phyloP scores from a whole-genome alignment of 2,329 filamentous ascomycete species.

The Colletotrichum musicola region DNA sequence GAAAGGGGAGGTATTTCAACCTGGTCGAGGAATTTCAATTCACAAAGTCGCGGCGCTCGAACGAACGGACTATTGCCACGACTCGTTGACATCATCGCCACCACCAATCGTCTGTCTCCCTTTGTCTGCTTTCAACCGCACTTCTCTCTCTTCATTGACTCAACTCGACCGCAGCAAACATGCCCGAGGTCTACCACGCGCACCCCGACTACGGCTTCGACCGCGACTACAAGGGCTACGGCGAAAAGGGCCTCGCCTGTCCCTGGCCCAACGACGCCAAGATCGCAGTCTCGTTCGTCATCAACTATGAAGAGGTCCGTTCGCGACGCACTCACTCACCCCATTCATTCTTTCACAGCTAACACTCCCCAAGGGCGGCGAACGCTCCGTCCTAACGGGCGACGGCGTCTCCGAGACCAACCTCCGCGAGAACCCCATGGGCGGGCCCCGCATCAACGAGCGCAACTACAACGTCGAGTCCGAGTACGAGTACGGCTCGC shows the following conservation, averaged over 20 bases:
- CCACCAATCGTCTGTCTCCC: neutral
- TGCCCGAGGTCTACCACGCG: slow-evolving; percentile 46
- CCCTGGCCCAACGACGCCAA: slow-evolving; percentile 56
- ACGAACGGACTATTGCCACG: no score
- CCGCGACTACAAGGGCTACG: slow-evolving; percentile 55
- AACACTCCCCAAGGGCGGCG: slow-evolving; percentile 44
- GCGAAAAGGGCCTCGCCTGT: slow-evolving; percentile 51
- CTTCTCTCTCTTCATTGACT: neutral
- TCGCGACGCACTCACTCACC: neutral
- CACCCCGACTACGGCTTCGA: slow-evolving; percentile 47
- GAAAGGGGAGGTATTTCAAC: slow-evolving; percentile 3
- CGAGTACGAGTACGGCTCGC: slow-evolving; percentile 65
- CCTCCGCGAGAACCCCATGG: slow-evolving; percentile 54
- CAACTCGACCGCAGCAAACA: slow-evolving; percentile 7
- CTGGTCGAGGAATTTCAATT: neutral
- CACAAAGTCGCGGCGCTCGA: neutral
- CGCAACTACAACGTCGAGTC: slow-evolving; percentile 61
- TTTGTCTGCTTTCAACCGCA: neutral
- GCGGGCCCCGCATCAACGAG: slow-evolving; percentile 52
- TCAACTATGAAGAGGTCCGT: slow-evolving; percentile 59
- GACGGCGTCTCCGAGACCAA: slow-evolving; percentile 53
- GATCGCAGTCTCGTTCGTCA: slow-evolving; percentile 59
- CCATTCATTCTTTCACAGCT: neutral
- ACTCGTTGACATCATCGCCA: neutral
- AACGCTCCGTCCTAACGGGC: slow-evolving; percentile 52